Evolutionary conservation across 2,329 filamentous ascomycete genomes (phyloP), one percentile per base, ranked within the genome.

Genomic region (Hirsutella minnesotensis): DNA sequence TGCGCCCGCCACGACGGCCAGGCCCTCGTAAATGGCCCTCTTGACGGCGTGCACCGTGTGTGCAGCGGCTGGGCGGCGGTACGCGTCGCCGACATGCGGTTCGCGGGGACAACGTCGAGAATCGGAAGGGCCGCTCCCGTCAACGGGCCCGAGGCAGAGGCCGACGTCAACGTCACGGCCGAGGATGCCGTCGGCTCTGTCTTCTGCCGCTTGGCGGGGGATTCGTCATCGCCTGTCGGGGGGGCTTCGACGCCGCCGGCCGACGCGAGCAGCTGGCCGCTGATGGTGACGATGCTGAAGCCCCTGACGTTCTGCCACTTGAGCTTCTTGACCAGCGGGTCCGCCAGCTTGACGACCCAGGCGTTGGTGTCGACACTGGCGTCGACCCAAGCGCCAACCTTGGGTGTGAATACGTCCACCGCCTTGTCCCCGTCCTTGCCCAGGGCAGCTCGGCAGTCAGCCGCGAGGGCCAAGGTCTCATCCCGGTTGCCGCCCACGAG

Each of bases 311-410:
- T 89, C 65, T 96, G 92, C 92, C 92, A 96, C 56, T 86, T 86
- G 46, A 98, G 72, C 52, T 83, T 83, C 62, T 86, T 86, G 46
- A 94, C 84, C 18, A 98, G 77, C 37, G 77, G 69, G 51, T 90
- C 86, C 39, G 86, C 88, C 16, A 98, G 73, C 62, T 89, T 94
- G 46, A 98, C 85, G 20, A 86, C 82, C 92, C 94, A 98, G 4
- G 92, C 89, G 58, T 96, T 95, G 5, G 90, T 96, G 59, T 98
- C 92, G 35, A 96, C 90, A 56, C 89, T 95, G 12, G 90, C 92
- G 60, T 98, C 82, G 35, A 98, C 73, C 13, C 72, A 68, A 29
- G 74, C 69, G 20, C 88, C 88, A n/a, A 86, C 69, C 9, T 67
- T 62, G 1, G 92, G 92, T 0, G 86, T 88, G 57, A 90, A 90